Base-by-base conservation (phyloP, 2,329 filamentous ascomycete species). In the Pseudogymnoascus sp. region DNA sequence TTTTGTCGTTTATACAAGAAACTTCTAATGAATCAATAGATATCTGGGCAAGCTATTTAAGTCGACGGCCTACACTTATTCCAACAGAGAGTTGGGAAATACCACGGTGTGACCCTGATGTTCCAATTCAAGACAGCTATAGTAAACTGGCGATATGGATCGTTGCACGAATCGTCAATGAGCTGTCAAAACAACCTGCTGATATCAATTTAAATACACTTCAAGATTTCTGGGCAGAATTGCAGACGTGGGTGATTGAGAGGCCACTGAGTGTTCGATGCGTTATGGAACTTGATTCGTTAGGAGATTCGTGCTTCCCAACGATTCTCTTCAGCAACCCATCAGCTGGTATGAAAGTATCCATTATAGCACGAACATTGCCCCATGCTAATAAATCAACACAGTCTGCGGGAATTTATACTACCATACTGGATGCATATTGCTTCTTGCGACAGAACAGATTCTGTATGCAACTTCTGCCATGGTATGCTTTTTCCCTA, bases 351-450 rank as follows among this genome's bases (percentile, higher is more conserved):
- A 62, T 14, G 38, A 62, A 25, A 31, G 25, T 53, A 31, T 31
- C 8, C 25, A 12, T 31, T 12, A 25, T 25, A 6, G 14, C 16
- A 47, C 14, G 18, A 18, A 10, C n/a, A 18, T 12, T 56, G 38
- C 37, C 5, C 10, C 23, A 28, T 44, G 14, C 21, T 62, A 62
- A 40, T 62, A 53, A 28, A 31, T 56, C 5, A 6, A 14, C 21
- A 18, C 11, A 62, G 60, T 18, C 6, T 62, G 60, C 10, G 60
- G 60, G 31, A 62, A 62, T 44, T 14, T 56, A 25, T 56, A 44
- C 38, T 62, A 62, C 38, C 60, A 62, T 47, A 62, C 38, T n/a
- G 60, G 21, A 21, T 62, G 60, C 38, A 62, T 62, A 62, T 47
- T 62, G 33, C 38, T 62, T 10, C 38, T 62, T 40, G 38, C 40